A percentile compares a stretch with the other conserved stretches of the same genome.
phyloP scores from a whole-genome alignment of 257 asterid species.

The Euphrasia confusa region DNA sequence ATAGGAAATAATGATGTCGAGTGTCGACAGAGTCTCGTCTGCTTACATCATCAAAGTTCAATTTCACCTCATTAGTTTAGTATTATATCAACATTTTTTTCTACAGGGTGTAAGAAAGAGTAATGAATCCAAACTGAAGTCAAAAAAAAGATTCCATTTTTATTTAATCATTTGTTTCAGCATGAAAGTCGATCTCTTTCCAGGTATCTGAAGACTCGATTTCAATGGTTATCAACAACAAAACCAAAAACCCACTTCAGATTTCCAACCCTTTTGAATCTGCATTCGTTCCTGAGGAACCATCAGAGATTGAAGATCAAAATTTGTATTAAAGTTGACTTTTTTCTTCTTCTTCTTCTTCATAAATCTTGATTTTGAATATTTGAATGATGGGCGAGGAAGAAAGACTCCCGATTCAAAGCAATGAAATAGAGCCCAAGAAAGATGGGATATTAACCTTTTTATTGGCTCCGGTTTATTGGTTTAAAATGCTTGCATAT shows the following conservation, averaged over 20 bases:
- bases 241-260: slow-evolving; percentile 24
- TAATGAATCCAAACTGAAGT: background rate
- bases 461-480: slow-evolving; percentile 44
- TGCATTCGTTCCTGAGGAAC: background rate
- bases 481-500: slow-evolving; percentile 65
- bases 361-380: slow-evolving; percentile 25
- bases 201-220: slow-evolving; percentile 20
- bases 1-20: no score
- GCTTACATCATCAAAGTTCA: background rate
- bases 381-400: slow-evolving; percentile 51
- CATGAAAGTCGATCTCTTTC: slow-evolving; percentile 14
- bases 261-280: slow-evolving; percentile 20
- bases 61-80: background rate
- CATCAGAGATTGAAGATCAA: slow-evolving; percentile 35
- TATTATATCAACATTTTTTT: slow-evolving; percentile 12
- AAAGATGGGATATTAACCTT: slow-evolving; percentile 32
- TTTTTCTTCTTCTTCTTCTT: slow-evolving; percentile 33
- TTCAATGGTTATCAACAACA: slow-evolving; percentile 10
- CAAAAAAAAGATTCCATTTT: background rate
- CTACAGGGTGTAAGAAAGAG: background rate
- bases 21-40: slow-evolving; percentile 4
- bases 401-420: slow-evolving; percentile 44
- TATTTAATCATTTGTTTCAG: background rate
- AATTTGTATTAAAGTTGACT: slow-evolving; percentile 40
- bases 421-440: slow-evolving; percentile 30